These are phyloP conservation scores for Pseudodiploospora longispora DNA, from an alignment of 2,329 filamentous ascomycete species.

Conservation along the genomic window DNA sequence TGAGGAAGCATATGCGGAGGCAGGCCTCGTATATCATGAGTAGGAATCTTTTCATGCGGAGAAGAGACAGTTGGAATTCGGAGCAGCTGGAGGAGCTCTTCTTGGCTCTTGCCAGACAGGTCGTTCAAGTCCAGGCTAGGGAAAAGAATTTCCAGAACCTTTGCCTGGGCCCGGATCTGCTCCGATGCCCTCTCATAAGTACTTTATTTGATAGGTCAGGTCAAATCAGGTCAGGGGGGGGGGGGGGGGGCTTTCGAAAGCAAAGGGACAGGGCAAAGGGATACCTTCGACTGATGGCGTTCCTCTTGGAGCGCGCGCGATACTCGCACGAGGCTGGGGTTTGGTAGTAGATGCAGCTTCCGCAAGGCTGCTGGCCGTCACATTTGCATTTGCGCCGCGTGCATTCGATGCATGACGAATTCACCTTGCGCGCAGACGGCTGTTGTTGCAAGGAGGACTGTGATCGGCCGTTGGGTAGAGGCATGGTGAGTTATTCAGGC, in stretches of 20 bases:
- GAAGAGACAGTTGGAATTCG: neutral
- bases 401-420: slow-evolving; percentile 20
- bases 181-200: slow-evolving; percentile 18
- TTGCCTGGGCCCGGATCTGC: slow-evolving; percentile 14
- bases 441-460: no score
- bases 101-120: slow-evolving; percentile 13
- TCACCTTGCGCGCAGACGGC: slow-evolving; percentile 9
- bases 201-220: slow-evolving; percentile 6
- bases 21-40: no score
- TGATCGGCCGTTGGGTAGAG: no score
- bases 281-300: slow-evolving; percentile 22
- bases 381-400: slow-evolving; percentile 28
- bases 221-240: slow-evolving; percentile 5
- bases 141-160: slow-evolving; percentile 16
- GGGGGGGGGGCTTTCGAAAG: slow-evolving; percentile 1
- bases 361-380: slow-evolving; percentile 28
- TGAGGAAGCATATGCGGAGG: no score
- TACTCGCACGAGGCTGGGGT: slow-evolving; percentile 19
- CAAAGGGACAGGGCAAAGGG: neutral
- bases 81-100: slow-evolving; percentile 14
- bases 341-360: slow-evolving; percentile 29
- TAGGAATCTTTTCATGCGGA: neutral
- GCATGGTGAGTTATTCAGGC: no score
- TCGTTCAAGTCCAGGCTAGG: slow-evolving; percentile 10
- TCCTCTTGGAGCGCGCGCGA: slow-evolving; percentile 20